Evolutionary conservation across 352 stramenopile species (phyloP).

Genomic region (Phytophthora litchii): DNA sequence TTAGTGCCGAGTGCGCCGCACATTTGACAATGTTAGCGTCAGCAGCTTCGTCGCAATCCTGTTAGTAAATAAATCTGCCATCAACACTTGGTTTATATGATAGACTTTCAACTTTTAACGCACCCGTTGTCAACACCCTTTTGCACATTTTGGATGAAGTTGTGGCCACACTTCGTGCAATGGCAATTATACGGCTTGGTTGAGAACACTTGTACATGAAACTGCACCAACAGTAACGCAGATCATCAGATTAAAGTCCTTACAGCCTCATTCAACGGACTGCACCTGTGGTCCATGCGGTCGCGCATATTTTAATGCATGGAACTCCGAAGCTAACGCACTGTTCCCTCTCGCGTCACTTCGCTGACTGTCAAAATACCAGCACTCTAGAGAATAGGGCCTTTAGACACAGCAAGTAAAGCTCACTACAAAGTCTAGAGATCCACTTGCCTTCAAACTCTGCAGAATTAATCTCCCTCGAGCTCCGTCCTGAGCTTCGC

Average conservation of each 20-base stretch:
- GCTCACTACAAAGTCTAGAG: background rate
- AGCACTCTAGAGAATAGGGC: slow-evolving; percentile 56
- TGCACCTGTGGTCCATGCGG: slow-evolving; percentile 66
- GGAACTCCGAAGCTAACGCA: slow-evolving; percentile 39
- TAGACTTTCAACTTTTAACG: slow-evolving; percentile 1
- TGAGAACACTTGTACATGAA: slow-evolving; percentile 69
- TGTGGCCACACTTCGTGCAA: slow-evolving; percentile 50
- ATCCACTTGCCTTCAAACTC: slow-evolving; percentile 44
- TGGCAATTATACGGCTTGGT: slow-evolving; percentile 73
- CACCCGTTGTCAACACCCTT: slow-evolving; percentile 83
- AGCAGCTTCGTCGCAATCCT: slow-evolving; percentile 79
- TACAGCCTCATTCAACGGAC: too few species aligned
- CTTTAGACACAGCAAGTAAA: background rate
- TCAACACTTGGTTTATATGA: too few species aligned
- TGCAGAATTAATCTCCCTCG: slow-evolving; percentile 37
- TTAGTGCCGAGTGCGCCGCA: slow-evolving; percentile 14
- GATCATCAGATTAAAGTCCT: background rate
- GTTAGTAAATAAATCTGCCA: background rate
- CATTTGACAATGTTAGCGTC: slow-evolving; percentile 60
- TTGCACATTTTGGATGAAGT: slow-evolving; percentile 68
- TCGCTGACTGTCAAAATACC: slow-evolving; percentile 74
- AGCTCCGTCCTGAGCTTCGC: slow-evolving; percentile 52
- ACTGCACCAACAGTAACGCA: slow-evolving; percentile 33
- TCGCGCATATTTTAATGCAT: slow-evolving; percentile 56
- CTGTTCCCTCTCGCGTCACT: slow-evolving; percentile 38